These are phyloP conservation scores for Dendrobium nobile DNA, from an alignment of 106 monocot species.

Conservation along the genomic window DNA sequence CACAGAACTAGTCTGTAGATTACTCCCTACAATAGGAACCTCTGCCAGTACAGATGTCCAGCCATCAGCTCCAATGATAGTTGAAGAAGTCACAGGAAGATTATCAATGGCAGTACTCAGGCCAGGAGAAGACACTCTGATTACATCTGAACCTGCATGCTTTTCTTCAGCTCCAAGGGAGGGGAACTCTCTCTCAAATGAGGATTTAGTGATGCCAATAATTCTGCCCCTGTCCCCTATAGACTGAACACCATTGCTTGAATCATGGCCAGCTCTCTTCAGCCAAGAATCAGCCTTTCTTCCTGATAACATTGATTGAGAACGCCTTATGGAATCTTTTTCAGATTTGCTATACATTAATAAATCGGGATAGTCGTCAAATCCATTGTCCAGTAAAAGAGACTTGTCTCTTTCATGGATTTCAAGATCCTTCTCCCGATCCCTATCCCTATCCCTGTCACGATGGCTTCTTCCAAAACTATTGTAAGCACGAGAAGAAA, in stretches of 20 bases:
- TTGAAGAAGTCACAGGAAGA: constrained; percentile 24
- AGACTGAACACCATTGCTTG: constrained; percentile 24
- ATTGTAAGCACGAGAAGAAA: constrained; percentile 21
- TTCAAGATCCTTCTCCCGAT: constrained; percentile 25
- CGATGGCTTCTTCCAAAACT: constrained; percentile 37
- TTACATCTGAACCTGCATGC: constrained; percentile 22
- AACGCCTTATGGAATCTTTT: constrained; percentile 38
- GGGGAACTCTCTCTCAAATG: constrained; percentile 80
- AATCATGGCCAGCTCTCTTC: constrained; percentile 30
- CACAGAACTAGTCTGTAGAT: constrained; percentile 18
- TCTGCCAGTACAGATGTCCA: constrained; percentile 71
- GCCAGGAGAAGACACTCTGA: constrained; percentile 42
- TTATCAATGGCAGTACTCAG: constrained; percentile 31
- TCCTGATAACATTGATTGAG: constrained; percentile 37
- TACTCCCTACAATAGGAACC: constrained; percentile 30
- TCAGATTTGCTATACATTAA: constrained; percentile 21
- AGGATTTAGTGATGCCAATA: constrained; percentile 24
- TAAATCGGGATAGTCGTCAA: constrained; percentile 25
- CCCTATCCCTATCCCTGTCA: constrained; percentile 20
- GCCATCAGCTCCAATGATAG: constrained; percentile 38
- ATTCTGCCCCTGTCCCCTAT: constrained; percentile 14
- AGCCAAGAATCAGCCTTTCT: constrained; percentile 27
- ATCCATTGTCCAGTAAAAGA: constrained; percentile 31
- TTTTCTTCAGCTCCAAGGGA: constrained; percentile 71
- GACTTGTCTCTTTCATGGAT: constrained; percentile 38